Evolutionary conservation across 306 rosid species (phyloP).

Genomic region (Argentina anserina): DNA sequence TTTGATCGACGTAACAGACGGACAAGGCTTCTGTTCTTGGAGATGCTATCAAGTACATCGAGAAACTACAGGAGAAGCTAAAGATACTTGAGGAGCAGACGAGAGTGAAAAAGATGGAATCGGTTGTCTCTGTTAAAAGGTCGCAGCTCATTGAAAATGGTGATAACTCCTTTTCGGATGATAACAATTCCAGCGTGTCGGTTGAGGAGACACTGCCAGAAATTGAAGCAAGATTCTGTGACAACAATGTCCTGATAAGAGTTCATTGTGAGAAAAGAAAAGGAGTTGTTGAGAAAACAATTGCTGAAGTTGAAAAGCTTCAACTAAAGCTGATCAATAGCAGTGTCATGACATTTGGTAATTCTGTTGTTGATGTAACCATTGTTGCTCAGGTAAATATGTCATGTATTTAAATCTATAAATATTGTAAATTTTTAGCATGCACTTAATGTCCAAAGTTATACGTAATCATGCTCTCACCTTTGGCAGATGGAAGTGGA

Average conservation of each 20-base stretch:
- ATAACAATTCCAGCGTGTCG: conserved; percentile 13
- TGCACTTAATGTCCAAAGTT: not conserved
- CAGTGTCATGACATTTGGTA: conserved; percentile 75
- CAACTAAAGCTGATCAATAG: conserved; percentile 60
- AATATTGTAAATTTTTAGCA: not conserved
- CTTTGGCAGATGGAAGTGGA: conserved; percentile 71
- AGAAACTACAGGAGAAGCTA: conserved; percentile 79
- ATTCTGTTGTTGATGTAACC: conserved; percentile 72
- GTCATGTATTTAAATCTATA: not conserved
- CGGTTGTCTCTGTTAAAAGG: conserved; percentile 72
- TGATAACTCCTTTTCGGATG: conserved; percentile 35
- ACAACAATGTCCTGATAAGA: conserved; percentile 72
- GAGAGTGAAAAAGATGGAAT: conserved; percentile 53
- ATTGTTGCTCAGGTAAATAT: conserved; percentile 70
- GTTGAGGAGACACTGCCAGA: conserved; percentile 63
- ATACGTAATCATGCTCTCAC: not conserved
- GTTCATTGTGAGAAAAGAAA: conserved; percentile 76
- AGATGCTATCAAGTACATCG: conserved; percentile 83
- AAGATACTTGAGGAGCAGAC: conserved; percentile 70
- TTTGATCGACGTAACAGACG: conserved; percentile 69
- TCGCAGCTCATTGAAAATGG: conserved; percentile 43
- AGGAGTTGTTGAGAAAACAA: conserved; percentile 59
- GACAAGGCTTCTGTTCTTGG: conserved; percentile 99
- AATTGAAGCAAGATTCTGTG: conserved; percentile 81
- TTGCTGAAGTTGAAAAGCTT: conserved; percentile 66